A percentile compares a stretch with the other conserved stretches of the same genome.
Evolutionary conservation across 163 green algal species (phyloP).

Genomic region (Scenedesmus sp.): DNA sequence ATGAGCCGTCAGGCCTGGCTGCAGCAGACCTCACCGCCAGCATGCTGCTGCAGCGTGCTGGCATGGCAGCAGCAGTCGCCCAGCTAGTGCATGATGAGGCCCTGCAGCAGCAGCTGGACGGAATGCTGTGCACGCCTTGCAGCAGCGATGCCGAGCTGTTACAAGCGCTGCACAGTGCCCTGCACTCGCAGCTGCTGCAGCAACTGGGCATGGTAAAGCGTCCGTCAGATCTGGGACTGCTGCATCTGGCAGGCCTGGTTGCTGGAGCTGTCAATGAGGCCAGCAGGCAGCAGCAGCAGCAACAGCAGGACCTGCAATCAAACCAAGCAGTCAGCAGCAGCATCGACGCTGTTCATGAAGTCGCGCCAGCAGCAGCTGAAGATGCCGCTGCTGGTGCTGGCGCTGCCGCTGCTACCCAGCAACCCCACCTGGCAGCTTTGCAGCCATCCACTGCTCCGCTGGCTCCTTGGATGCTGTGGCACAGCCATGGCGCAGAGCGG

Average conservation of each 20-base stretch:
- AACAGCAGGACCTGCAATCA: neutral
- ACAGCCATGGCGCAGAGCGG: neutral
- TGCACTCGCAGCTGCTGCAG: neutral
- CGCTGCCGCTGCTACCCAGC: neutral
- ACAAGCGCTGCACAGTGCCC: neutral
- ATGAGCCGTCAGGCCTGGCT: neutral
- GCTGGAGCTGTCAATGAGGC: neutral
- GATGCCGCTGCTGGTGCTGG: too few species aligned
- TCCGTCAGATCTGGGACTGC: neutral
- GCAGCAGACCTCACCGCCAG: neutral
- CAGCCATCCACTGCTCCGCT: neutral
- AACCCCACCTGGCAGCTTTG: neutral
- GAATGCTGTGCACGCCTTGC: neutral
- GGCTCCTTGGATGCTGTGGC: neutral
- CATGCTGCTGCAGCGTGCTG: neutral
- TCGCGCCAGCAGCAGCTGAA: neutral
- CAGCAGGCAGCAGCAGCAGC: neutral
- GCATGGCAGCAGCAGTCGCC: neutral
- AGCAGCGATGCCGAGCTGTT: neutral
- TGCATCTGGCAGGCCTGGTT: neutral
- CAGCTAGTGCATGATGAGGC: neutral
- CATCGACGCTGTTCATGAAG: too few species aligned
- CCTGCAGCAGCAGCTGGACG: neutral
- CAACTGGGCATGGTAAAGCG: neutral
- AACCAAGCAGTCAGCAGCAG: neutral